Base-by-base conservation (phyloP, 352 stramenopile genomes). In the Phytophthora brassicae region DNA sequence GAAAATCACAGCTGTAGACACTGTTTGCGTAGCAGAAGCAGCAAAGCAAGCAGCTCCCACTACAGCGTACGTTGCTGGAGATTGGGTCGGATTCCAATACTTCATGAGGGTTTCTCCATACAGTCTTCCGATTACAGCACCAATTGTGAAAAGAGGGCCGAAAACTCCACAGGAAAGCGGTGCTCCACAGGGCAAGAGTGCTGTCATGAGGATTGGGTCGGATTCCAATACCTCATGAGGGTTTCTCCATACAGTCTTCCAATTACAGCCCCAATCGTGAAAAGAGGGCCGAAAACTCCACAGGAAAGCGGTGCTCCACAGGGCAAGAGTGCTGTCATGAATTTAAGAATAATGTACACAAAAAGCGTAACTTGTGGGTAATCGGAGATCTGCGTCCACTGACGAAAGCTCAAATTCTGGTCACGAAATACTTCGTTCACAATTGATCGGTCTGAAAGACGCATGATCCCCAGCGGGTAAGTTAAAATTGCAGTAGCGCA, bases 1-100 rank as follows among this genome's bases (percentile, higher is more conserved):
- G 72, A 98, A 92, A 47, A 95, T 93, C 23, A 95, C 84, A 0
- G 84, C 81, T 0, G 86, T 95, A 0, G 86, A 97, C 14, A 98
- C 86, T 0, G 93, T 96, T 44, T 94, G 74, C 3, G 94, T 98
- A 11, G 93, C 92, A 6, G 90, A 96, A 2, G 91, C 89, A 1
- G 90, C 74, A 61, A 98, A 96, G 57, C 88, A 93, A 14, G 93
- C 92, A 3, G 94, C 94, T 0, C 93, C 94, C 14, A 98, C 90
- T 14, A 98, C 83, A 0, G 92, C 89, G 43, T 97, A 98, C 17
- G 86, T 90, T 0, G 84, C 84, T 12, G 84, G 82, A 0, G 82
- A 90, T 51, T 93, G 82, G 2, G 77, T 81, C 16, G 83, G 79
- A 39, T 76, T 90, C 77, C 84, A 92, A 57, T 89, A 87, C 41